A percentile compares a stretch with the other conserved stretches of the same genome.
phyloP scores from a whole-genome alignment of 2,329 filamentous ascomycete genomes.

The Colletotrichum sp. region DNA sequence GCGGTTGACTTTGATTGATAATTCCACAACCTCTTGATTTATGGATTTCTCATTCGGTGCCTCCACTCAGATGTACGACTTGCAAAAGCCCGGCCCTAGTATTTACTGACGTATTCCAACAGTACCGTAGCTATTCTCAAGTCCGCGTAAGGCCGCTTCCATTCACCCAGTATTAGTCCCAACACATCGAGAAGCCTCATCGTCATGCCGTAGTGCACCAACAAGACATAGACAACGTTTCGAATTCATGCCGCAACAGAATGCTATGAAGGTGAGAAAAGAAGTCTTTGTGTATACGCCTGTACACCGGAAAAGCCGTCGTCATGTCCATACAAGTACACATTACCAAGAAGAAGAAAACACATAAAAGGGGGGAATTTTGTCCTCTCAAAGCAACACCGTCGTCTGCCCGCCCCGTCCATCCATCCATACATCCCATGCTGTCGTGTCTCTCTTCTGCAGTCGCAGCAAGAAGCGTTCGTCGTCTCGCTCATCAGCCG shows the following conservation, averaged over 20 bases:
- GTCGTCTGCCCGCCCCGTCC: not conserved
- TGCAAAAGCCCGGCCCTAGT: not conserved
- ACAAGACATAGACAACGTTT: not conserved
- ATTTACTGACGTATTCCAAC: not conserved
- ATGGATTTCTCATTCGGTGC: not conserved
- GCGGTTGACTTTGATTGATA: not conserved
- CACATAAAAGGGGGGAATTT: not conserved
- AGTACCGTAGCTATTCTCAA: not conserved
- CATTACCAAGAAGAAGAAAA: not conserved
- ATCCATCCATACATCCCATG: not conserved
- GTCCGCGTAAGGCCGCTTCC: not conserved
- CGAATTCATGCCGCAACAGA: not conserved
- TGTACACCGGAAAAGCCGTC: constrained; percentile 12
- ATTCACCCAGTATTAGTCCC: not conserved
- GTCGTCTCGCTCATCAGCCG: not conserved
- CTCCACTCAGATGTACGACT: not conserved
- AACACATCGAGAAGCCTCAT: not conserved
- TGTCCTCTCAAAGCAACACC: not conserved
- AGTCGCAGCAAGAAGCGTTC: not conserved
- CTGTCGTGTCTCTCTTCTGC: not conserved
- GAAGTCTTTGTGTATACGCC: constrained; percentile 12
- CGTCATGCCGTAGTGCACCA: not conserved
- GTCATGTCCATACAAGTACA: constrained; percentile 20
- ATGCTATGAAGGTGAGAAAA: not conserved
- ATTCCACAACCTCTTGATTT: not conserved